Evolutionary conservation across 768 basidiomycete species (phyloP), one percentile per base, ranked within the genome.

Genomic region (Boletellus emodensis): DNA sequence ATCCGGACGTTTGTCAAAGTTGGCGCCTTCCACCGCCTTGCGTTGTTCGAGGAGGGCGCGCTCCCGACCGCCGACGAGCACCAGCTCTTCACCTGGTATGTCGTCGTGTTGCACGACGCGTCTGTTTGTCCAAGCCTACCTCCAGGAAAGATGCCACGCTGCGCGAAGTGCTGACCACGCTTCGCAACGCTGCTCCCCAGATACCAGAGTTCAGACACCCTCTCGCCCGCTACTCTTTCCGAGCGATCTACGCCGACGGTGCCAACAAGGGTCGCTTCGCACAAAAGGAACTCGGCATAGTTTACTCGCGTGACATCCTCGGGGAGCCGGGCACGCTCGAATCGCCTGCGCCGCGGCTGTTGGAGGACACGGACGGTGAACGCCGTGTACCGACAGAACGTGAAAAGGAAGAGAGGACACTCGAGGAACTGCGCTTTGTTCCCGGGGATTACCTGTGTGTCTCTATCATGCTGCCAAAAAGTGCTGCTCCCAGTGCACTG

Each of bases 1-100:
- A 82, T 92, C 33, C 80, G 90, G 44, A 75, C 88, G 13, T 92
- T 92, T 65, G 77, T 91, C 49, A 91, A 90, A 78, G 80, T 88
- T 35, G 87, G 87, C 17, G 72, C 80, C 34, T 90, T 89, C 64
- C 90, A 91, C 64, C 77, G 85, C 37, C 69, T 89, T 20, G 68
- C 74, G 4, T 74, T 87, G 48, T 92, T 92, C 57, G 87, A 92
- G 60, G 87, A 91, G 51, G 83, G 86, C 0, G 77, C 79, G 3
- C 73, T 87, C 3, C 90, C 90, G 7, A 83, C 83, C 3, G 82
- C 83, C 6, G 90, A 92, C 54, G 90, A 92, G 61, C 84, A 88
- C 41, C 88, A 90, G 61, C 69, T 92, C 32, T 91, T 85, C 58
- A 85, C 86, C 7, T 92, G 90, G 90, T 87, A 59, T 20, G 75